Evolutionary conservation across 305 asterid genomes (phyloP).

Genomic region (Fraxinus platypoda): DNA sequence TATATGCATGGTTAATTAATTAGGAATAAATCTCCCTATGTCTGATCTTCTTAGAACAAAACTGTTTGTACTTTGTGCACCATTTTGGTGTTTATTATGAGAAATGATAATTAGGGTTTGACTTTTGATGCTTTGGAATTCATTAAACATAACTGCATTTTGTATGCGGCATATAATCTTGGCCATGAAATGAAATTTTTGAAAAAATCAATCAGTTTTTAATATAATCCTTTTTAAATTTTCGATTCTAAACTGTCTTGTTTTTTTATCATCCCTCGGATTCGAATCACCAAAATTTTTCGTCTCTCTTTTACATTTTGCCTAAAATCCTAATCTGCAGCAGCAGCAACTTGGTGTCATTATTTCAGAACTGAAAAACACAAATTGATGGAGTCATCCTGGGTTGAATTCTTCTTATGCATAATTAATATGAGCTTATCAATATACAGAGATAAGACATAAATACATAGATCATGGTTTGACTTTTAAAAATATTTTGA

Average conservation of each 20-base stretch:
- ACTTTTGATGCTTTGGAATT: slow-evolving; percentile 11
- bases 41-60: neutral
- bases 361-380: neutral
- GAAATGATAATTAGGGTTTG: slow-evolving; percentile 31
- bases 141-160: neutral
- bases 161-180: neutral
- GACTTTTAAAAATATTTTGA: neutral
- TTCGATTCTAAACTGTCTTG: neutral
- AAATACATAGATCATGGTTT: neutral
- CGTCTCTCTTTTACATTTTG: too few relatives aligned
- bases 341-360: neutral
- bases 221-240: neutral
- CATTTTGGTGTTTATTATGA: slow-evolving; percentile 27
- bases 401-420: neutral
- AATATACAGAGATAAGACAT: neutral
- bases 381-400: neutral
- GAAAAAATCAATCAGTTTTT: neutral
- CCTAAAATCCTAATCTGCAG: neutral
- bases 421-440: neutral
- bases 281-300: too few relatives aligned
- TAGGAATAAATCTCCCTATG: neutral
- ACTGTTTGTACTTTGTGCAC: slow-evolving; percentile 33
- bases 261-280: neutral
- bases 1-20: neutral
- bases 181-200: neutral